Evolutionary conservation across 768 basidiomycete species (phyloP).

Genomic region (Brasilioporus rufonigricans): DNA sequence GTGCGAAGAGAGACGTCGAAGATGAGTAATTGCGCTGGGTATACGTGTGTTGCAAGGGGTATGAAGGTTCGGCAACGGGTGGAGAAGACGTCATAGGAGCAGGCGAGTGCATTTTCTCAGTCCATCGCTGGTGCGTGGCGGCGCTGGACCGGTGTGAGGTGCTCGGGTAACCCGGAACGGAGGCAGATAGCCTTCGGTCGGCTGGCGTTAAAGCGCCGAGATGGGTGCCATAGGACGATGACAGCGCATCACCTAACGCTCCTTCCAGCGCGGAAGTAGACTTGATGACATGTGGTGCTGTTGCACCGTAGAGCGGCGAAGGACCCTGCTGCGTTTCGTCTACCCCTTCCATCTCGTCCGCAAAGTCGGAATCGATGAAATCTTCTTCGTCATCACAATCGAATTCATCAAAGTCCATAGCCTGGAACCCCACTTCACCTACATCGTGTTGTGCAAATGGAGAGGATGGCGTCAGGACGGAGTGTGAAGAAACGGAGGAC

Average conservation of each 20-base stretch:
- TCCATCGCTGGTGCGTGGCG: conserved; percentile 12
- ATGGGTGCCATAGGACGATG: conserved; percentile 11
- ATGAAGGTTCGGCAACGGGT: conserved; percentile 10
- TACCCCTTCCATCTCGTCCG: conserved; percentile 33
- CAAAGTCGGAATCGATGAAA: conserved; percentile 30
- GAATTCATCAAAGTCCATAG: conserved; percentile 33
- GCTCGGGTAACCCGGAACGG: conserved; percentile 30
- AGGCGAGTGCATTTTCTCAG: conserved; percentile 19
- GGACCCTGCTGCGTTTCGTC: conserved; percentile 15
- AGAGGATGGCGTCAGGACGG: conserved; percentile 31
- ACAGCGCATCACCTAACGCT: conserved; percentile 26
- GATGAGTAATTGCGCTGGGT: conserved; percentile 23
- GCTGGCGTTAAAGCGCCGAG: conserved; percentile 12
- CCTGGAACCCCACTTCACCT: conserved; percentile 5
- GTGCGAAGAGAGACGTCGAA: conserved; percentile 18
- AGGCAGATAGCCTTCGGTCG: conserved; percentile 32
- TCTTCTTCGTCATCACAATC: conserved; percentile 34
- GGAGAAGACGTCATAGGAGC: neutral
- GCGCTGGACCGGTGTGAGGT: conserved; percentile 21
- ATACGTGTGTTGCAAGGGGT: conserved; percentile 22
- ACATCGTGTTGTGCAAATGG: conserved; percentile 25
- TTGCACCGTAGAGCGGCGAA: conserved; percentile 22
- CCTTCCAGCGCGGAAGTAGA: conserved; percentile 34
- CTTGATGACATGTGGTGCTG: conserved; percentile 25
- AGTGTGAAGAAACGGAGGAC: conserved; percentile 31